These are phyloP conservation scores for Clarkia xantiana DNA, from an alignment of 345 rosid species.

Conservation along the genomic window DNA sequence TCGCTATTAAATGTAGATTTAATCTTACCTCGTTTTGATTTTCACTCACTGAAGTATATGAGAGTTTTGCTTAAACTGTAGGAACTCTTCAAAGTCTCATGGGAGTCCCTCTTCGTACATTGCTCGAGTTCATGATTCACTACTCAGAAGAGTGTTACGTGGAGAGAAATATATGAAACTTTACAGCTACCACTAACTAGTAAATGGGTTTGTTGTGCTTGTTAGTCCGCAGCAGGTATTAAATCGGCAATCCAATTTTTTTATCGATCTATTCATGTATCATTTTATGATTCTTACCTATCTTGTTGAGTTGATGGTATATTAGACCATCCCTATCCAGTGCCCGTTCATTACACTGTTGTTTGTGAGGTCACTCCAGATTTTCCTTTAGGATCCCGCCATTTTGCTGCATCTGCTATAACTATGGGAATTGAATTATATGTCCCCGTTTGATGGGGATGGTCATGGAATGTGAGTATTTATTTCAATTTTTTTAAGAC, in stretches of 20 bases:
- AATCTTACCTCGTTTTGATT: neutral
- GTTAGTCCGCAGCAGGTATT: constrained; percentile 73
- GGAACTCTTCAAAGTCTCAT: constrained; percentile 39
- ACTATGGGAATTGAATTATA: constrained; percentile 85
- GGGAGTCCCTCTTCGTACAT: constrained; percentile 32
- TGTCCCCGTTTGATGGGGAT: constrained; percentile 89
- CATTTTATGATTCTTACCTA: too few species aligned
- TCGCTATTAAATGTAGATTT: neutral
- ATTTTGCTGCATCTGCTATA: constrained; percentile 93
- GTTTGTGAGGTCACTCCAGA: constrained; percentile 91
- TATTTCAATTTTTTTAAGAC: constrained; percentile 1
- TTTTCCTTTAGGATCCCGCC: constrained; percentile 93
- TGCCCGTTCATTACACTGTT: constrained; percentile 76
- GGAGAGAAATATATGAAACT: constrained; percentile 84
- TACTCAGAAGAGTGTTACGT: constrained; percentile 44
- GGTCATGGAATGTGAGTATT: constrained; percentile 94
- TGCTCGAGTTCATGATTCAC: constrained; percentile 66
- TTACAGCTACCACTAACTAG: constrained; percentile 86
- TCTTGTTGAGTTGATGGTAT: constrained; percentile 24
- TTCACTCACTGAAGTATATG: constrained; percentile 9
- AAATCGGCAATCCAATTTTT: too few species aligned
- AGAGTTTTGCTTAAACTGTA: constrained; percentile 12
- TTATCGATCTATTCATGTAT: too few species aligned
- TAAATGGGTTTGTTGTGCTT: constrained; percentile 85
- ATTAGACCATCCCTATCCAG: constrained; percentile 46